Evolutionary conservation across 805 yeast genomes (phyloP).

Genomic region (Pichia rugopelliculosa): DNA sequence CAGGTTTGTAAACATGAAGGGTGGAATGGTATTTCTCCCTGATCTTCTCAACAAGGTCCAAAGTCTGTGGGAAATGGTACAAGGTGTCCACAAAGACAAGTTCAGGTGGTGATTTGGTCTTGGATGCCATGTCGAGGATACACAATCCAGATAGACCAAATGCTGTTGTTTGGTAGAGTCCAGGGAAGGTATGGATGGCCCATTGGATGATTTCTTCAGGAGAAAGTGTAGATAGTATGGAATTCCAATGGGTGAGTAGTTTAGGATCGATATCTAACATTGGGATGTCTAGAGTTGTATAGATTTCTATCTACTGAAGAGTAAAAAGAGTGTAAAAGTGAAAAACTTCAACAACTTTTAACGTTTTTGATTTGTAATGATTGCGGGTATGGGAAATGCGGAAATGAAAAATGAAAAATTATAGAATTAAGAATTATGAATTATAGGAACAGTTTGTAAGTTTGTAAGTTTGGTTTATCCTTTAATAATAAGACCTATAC

Average conservation of each 20-base stretch:
- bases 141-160: conserved; percentile 91
- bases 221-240: conserved; percentile 42
- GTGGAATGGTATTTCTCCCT: conserved; percentile 22
- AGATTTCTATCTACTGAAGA: no score
- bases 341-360: no score
- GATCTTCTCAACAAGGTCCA: conserved; percentile 51
- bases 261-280: conserved; percentile 14
- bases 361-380: no score
- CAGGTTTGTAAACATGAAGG: conserved; percentile 64
- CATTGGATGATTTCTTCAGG: conserved; percentile 75
- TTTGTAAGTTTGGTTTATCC: no score
- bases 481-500: neutral
- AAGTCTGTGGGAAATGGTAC: conserved; percentile 92
- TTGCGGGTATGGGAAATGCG: no score
- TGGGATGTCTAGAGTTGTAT: no score
- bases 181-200: conserved; percentile 79
- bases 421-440: no score
- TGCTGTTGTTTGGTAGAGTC: conserved; percentile 85
- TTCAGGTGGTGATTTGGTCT: conserved; percentile 43
- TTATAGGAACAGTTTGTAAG: no score
- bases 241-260: conserved; percentile 62
- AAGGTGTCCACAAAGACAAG: conserved; percentile 84
- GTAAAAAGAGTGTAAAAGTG: no score
- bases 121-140: conserved; percentile 73
- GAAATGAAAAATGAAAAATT: no score